Evolutionary conservation across 1,284 basidiomycete genomes (phyloP).

Genomic region (Earliella scabrosa): DNA sequence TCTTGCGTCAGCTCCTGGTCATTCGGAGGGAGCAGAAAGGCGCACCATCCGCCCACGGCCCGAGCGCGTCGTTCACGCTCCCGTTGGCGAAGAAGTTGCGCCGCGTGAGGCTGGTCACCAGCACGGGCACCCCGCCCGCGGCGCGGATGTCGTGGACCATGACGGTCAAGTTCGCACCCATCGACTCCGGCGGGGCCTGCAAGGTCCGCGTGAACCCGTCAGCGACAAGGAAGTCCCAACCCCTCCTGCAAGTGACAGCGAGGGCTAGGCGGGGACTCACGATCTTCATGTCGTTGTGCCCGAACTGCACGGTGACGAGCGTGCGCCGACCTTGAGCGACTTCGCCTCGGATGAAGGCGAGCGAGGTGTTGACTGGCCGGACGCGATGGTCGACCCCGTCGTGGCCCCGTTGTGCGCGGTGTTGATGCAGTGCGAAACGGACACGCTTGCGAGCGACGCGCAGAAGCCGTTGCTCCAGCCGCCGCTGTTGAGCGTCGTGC

Average conservation of each 20-base stretch:
- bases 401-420: background rate
- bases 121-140: background rate
- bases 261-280: background rate
- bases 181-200: background rate
- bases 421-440: background rate
- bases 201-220: background rate
- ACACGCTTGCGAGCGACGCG: background rate
- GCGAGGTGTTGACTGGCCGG: background rate
- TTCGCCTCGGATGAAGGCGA: background rate
- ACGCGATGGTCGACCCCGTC: background rate
- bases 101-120: background rate
- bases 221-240: background rate
- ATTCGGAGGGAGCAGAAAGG: background rate
- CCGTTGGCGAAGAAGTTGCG: background rate
- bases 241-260: no score
- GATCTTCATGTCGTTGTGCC: background rate
- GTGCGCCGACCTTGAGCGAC: background rate
- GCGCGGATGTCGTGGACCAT: background rate
- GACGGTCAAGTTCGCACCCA: background rate
- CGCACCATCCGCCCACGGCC: background rate
- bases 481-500: background rate
- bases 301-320: background rate
- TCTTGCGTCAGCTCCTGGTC: no score
- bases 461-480: background rate
- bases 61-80: background rate